Evolutionary conservation across 2,329 filamentous ascomycete species (phyloP).

Genomic region (Diaporthe aspalathi): DNA sequence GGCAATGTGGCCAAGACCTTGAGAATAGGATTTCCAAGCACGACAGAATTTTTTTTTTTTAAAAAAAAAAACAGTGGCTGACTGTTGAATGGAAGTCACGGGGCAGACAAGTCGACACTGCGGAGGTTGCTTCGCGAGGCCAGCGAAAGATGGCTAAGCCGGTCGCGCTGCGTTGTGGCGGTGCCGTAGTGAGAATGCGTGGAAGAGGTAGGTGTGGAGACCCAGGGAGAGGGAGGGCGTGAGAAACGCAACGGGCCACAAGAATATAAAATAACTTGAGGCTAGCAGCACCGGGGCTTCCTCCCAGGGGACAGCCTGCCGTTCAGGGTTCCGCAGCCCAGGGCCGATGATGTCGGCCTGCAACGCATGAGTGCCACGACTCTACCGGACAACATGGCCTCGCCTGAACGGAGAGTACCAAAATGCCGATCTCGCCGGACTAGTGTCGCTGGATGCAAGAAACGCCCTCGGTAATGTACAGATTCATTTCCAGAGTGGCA

Average conservation of each 20-base stretch:
- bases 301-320: conserved; percentile 17
- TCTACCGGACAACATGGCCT: background rate
- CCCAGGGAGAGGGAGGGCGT: background rate
- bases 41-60: too few species aligned
- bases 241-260: conserved; percentile 20
- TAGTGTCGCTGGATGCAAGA: background rate
- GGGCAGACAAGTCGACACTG: background rate
- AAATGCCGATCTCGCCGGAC: background rate
- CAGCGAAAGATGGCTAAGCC: too few species aligned
- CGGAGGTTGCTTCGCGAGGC: background rate
- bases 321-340: conserved; percentile 22
- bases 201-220: background rate
- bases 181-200: background rate
- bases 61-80: too few species aligned
- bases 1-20: background rate
- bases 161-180: background rate
- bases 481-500: background rate
- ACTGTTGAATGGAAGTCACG: background rate
- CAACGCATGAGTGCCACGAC: background rate
- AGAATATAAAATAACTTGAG: conserved; percentile 1
- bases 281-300: background rate
- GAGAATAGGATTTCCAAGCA: background rate
- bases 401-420: background rate
- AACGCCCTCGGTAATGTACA: background rate
- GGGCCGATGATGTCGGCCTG: conserved; percentile 17